Evolutionary conservation across 306 rosid genomes (phyloP), one percentile per base, ranked within the genome.

Genomic region (Castanea mollissima): DNA sequence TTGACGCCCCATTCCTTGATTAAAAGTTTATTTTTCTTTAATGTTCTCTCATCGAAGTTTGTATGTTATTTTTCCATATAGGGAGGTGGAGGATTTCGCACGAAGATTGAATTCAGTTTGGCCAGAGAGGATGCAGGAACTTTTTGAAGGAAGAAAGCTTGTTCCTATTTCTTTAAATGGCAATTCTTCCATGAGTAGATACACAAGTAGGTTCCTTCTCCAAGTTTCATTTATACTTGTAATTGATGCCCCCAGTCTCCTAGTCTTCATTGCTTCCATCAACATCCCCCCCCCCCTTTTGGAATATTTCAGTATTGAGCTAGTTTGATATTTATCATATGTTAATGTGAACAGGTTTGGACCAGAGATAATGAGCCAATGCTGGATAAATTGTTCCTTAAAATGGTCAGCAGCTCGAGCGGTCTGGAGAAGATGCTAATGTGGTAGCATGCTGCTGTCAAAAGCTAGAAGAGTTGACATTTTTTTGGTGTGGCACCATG

Each of bases 51-150:
- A 35, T 72, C n/a, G 2, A 76, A 35, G 41, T 32, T 52, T 60
- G n/a, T 27, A 0, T 55, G 51, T 16, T 46, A 56, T 78, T 65
- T 79, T 73, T 80, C 51, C 63, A 23, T 85, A 67, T 74, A 90
- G 96, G 86, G 98, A 94, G 82, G 97, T 94, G 73, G 98, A 94
- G 84, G 97, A 92, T 89, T 94, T 94, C 73, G 96, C 94, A 4
- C 86, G 97, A 75, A 90, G 94, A 78, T 84, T 92, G 80, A 94
- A 90, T 85, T 94, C 97, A 74, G 93, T 88, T 83, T 94, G 97
- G 98, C 92, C 91, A 31, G 98, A 90, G 83, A 89, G 97, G 83
- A 90, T 90, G 93, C 97, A 89, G 75, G 92, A 91, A 86, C 84
- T 94, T 76, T 86, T 92, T 86, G 97, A 90, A 81, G 97, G 90